Conservation (phyloP, 306 rosid species). For the Leucaena leucocephala region DNA sequence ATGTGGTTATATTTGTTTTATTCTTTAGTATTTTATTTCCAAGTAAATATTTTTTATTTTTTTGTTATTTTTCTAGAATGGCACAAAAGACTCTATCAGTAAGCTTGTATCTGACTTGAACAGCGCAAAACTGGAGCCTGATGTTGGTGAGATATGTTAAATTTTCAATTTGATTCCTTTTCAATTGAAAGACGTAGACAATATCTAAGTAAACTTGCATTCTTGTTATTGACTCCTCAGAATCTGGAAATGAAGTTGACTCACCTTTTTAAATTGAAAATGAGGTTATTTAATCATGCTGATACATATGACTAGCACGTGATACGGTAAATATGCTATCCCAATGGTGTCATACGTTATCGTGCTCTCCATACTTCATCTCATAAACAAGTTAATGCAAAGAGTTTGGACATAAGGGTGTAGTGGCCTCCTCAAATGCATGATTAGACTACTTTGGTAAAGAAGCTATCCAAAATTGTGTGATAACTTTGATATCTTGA, state of each 20-base stretch:
- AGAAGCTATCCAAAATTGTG: not conserved
- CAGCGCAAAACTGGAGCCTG: slow-evolving; percentile 77
- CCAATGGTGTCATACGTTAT: slow-evolving; percentile 17
- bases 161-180: slow-evolving; percentile 16
- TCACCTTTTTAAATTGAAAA: not conserved
- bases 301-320: slow-evolving; percentile 1
- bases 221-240: slow-evolving; percentile 5
- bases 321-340: slow-evolving; percentile 11
- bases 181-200: slow-evolving; percentile 12
- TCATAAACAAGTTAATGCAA: slow-evolving; percentile 15
- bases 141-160: slow-evolving; percentile 78
- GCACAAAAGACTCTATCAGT: slow-evolving; percentile 86
- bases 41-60: not conserved
- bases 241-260: slow-evolving; percentile 16
- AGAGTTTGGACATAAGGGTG: slow-evolving; percentile 17
- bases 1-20: slow-evolving; percentile 1
- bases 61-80: slow-evolving; percentile 63
- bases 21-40: not conserved
- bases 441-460: not conserved
- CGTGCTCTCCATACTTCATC: not conserved
- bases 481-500: slow-evolving; percentile 5
- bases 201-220: slow-evolving; percentile 1
- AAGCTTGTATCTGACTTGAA: slow-evolving; percentile 96
- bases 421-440: slow-evolving; percentile 11
- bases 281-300: slow-evolving; percentile 15